phyloP scores from a whole-genome alignment of 208 protist genomes.

The Trichomonas tenax region DNA sequence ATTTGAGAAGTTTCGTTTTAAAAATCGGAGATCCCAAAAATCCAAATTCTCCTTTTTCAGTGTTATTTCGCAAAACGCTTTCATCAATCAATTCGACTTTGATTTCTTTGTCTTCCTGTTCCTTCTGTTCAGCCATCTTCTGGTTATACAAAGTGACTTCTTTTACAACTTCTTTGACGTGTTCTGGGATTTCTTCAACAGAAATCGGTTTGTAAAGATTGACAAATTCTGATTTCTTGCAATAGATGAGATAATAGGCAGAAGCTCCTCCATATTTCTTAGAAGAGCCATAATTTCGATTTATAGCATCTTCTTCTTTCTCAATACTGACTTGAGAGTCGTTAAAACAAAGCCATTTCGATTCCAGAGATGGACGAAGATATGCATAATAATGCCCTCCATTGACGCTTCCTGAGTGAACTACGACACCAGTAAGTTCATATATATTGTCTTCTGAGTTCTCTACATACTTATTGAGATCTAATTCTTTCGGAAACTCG shows the following conservation, averaged over 20 bases:
- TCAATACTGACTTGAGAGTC: neutral
- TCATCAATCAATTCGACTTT: neutral
- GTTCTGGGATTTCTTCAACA: neutral
- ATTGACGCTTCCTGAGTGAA: neutral
- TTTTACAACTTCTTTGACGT: neutral
- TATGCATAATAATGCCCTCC: slow-evolving; percentile 23
- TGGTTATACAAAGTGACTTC: neutral
- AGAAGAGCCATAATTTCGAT: neutral
- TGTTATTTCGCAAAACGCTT: neutral
- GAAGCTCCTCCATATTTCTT: neutral
- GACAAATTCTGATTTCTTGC: too few species aligned
- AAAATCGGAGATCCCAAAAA: too few species aligned
- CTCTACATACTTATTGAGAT: neutral
- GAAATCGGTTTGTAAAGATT: neutral
- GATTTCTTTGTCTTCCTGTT: neutral
- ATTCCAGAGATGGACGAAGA: neutral
- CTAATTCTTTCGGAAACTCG: slow-evolving; percentile 2
- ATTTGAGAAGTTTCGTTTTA: too few species aligned
- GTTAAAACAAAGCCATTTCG: slow-evolving; percentile 7
- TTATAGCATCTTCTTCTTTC: neutral
- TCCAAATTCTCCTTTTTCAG: neutral
- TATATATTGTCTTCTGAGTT: slow-evolving; percentile 8
- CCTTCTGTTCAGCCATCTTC: neutral
- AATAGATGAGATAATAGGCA: neutral
- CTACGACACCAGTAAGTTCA: neutral